phyloP scores from a whole-genome alignment of 2,329 filamentous ascomycete species.

The Rhynchosporium secalis region DNA sequence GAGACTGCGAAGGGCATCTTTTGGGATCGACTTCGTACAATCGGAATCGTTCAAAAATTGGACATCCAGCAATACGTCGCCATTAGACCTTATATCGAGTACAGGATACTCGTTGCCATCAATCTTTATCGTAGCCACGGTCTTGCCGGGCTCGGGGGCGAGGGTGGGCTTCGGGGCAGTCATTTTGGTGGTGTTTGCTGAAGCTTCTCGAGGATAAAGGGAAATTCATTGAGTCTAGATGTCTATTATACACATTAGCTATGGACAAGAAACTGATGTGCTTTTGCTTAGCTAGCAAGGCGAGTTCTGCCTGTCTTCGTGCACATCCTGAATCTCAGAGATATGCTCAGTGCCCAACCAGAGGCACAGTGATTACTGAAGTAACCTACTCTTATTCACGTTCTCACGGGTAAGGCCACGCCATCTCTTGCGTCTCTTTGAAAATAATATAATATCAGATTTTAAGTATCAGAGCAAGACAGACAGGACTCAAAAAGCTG shows the following conservation, averaged over 20 bases:
- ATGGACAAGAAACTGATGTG: neutral
- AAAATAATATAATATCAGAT: neutral
- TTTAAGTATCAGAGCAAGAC: neutral
- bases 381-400: neutral
- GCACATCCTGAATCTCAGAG: neutral
- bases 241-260: neutral
- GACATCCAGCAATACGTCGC: conserved; percentile 67
- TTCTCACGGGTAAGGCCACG: conserved; percentile 39
- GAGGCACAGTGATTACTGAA: neutral
- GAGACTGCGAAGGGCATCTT: conserved; percentile 48
- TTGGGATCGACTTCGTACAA: conserved; percentile 51
- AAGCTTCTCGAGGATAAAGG: conserved; percentile 3
- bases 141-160: neutral
- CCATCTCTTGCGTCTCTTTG: conserved; percentile 26
- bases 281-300: neutral
- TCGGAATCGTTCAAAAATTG: conserved; percentile 60
- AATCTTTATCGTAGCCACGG: conserved; percentile 26
- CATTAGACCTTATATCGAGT: conserved; percentile 54
- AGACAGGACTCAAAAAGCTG: neutral
- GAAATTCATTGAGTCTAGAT: conserved; percentile 18
- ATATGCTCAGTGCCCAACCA: neutral
- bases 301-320: neutral
- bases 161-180: conserved; percentile 19
- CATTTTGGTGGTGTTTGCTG: conserved; percentile 23
- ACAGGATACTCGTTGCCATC: conserved; percentile 38